Evolutionary conservation across 1,284 basidiomycete genomes (phyloP).

Genomic region (Cutaneotrichosporon cutaneum): DNA sequence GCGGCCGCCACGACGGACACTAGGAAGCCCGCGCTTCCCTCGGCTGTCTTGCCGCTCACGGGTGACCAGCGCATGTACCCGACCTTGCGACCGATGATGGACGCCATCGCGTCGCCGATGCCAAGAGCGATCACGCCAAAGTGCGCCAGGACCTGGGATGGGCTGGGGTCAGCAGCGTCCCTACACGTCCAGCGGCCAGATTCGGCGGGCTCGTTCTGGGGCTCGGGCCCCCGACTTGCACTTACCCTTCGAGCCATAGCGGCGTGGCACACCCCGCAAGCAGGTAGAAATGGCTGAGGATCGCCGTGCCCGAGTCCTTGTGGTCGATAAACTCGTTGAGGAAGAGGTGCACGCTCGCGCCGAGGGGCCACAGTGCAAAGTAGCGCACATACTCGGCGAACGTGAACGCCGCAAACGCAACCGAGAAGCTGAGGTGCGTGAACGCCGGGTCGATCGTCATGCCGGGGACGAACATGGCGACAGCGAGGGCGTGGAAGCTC

Average conservation of each 20-base stretch:
- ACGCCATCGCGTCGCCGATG: slow-evolving; percentile 91
- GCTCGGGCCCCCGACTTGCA: no score
- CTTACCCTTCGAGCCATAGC: slow-evolving; percentile 91
- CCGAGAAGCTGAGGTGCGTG: slow-evolving; percentile 88
- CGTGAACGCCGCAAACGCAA: slow-evolving; percentile 89
- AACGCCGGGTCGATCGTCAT: slow-evolving; percentile 93
- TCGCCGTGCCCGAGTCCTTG: slow-evolving; percentile 93
- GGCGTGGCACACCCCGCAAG: slow-evolving; percentile 90
- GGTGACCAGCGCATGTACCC: slow-evolving; percentile 81
- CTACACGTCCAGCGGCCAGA: no score
- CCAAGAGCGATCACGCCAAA: slow-evolving; percentile 91
- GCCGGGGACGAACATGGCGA: slow-evolving; percentile 93
- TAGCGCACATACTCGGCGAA: slow-evolving; percentile 96
- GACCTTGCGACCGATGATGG: slow-evolving; percentile 80
- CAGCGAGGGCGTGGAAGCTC: slow-evolving; percentile 94
- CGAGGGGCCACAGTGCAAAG: slow-evolving; percentile 96
- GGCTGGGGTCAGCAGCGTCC: slow-evolving; percentile 57
- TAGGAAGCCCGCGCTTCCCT: slow-evolving; percentile 83
- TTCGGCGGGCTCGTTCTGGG: no score
- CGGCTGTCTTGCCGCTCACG: slow-evolving; percentile 80
- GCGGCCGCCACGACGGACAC: slow-evolving; percentile 68
- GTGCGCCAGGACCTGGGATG: slow-evolving; percentile 69
- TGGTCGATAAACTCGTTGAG: slow-evolving; percentile 96
- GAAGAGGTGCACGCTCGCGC: slow-evolving; percentile 90
- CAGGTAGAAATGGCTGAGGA: slow-evolving; percentile 95